These are phyloP conservation scores for Mycena sanguinolenta DNA, from an alignment of 768 basidiomycete species.

Conservation along the genomic window DNA sequence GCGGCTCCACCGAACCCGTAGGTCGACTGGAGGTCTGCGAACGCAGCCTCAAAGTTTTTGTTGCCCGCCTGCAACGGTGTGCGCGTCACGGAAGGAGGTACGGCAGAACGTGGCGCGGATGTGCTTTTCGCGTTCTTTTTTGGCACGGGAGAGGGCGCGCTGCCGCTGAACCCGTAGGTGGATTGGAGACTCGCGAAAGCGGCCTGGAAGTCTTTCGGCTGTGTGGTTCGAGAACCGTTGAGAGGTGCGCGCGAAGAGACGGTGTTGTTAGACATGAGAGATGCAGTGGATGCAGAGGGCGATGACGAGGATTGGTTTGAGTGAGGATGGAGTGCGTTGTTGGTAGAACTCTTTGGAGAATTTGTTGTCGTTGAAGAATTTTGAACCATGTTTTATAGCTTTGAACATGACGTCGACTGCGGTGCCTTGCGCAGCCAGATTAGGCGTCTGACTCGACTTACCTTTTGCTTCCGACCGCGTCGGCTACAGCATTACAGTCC, in stretches of 20 bases:
- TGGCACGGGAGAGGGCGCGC: constrained; percentile 15
- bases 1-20: constrained; percentile 17
- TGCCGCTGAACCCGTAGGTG: constrained; percentile 22
- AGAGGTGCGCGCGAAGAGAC: constrained; percentile 24
- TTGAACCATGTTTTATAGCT: too few relatives aligned
- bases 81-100: not conserved
- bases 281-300: constrained; percentile 20
- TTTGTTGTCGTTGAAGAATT: too few relatives aligned
- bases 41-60: constrained; percentile 4
- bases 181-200: constrained; percentile 32
- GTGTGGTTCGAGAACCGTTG: not conserved
- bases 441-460: too few relatives aligned
- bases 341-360: not conserved
- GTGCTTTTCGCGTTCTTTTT: not conserved
- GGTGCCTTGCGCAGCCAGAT: too few relatives aligned
- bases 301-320: too few relatives aligned
- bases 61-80: too few relatives aligned
- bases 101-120: not conserved
- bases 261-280: constrained; percentile 27
- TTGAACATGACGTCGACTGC: too few relatives aligned
- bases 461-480: too few relatives aligned
- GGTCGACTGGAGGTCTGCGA: constrained; percentile 17
- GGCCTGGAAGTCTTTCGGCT: constrained; percentile 24
- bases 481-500: too few relatives aligned
- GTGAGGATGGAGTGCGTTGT: not conserved